Evolutionary conservation across 495 filamentous ascomycete species (phyloP).

Genomic region (Pyrenula aspistea): DNA sequence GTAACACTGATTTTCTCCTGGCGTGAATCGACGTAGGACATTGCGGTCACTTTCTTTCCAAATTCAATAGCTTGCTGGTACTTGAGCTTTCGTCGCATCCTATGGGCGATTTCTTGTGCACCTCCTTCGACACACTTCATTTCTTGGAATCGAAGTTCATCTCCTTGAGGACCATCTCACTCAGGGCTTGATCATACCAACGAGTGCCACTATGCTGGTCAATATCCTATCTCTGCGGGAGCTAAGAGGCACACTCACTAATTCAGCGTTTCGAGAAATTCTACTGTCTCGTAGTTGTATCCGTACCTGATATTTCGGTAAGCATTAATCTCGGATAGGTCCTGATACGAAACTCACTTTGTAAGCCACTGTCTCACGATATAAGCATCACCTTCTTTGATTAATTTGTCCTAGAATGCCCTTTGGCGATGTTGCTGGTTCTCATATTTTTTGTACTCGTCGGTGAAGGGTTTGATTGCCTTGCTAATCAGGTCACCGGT

Average conservation of each 20-base stretch:
- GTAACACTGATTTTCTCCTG: too few species aligned
- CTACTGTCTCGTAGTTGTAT: not conserved
- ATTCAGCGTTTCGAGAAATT: not conserved
- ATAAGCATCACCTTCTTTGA: too few species aligned
- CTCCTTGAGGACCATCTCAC: not conserved
- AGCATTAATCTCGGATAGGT: not conserved
- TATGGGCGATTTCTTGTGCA: constrained; percentile 6
- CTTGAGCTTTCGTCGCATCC: constrained; percentile 4
- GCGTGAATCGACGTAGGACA: too few species aligned
- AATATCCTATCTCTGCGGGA: not conserved
- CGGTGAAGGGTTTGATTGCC: not conserved
- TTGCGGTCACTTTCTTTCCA: too few species aligned
- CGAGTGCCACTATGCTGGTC: not conserved
- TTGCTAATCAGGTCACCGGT: not conserved
- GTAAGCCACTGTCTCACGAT: not conserved
- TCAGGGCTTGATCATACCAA: not conserved
- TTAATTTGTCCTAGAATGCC: too few species aligned
- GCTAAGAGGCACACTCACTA: not conserved
- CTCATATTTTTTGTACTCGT: not conserved
- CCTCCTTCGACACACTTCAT: constrained; percentile 11
- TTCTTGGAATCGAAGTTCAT: not conserved
- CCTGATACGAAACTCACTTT: not conserved
- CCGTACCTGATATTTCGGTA: not conserved
- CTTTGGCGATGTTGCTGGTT: too few species aligned
- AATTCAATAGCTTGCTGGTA: too few species aligned